Evolutionary conservation across 768 basidiomycete genomes (phyloP).

Genomic region (Russula sp.): DNA sequence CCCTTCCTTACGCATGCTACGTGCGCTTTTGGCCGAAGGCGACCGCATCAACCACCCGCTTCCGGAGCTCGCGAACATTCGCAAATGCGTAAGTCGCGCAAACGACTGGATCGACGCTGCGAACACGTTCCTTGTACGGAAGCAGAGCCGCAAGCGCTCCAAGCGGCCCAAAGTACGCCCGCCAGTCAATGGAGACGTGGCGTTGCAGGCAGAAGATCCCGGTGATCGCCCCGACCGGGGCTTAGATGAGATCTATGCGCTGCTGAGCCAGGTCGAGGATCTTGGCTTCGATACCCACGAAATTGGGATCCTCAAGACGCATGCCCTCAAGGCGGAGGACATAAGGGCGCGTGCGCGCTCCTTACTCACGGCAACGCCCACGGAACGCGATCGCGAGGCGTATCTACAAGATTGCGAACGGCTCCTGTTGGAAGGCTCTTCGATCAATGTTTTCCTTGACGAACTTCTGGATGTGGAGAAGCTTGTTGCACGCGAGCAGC

Average conservation of each 20-base stretch:
- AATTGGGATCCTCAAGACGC: slow-evolving; percentile 46
- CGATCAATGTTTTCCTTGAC: slow-evolving; percentile 78
- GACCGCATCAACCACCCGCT: slow-evolving; percentile 77
- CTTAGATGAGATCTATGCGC: slow-evolving; percentile 60
- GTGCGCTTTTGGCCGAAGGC: slow-evolving; percentile 80
- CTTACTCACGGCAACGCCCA: slow-evolving; percentile 42
- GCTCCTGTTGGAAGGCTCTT: slow-evolving; percentile 61
- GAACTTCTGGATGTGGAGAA: slow-evolving; percentile 73
- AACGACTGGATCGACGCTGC: slow-evolving; percentile 88
- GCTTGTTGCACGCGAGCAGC: slow-evolving; percentile 73
- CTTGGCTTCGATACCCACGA: slow-evolving; percentile 86
- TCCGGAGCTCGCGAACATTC: slow-evolving; percentile 62
- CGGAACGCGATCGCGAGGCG: slow-evolving; percentile 44
- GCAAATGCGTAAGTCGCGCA: slow-evolving; percentile 73
- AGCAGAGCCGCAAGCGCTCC: slow-evolving; percentile 72
- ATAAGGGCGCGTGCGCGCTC: slow-evolving; percentile 49
- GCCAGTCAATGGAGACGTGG: slow-evolving; percentile 33
- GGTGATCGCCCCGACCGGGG: slow-evolving; percentile 66
- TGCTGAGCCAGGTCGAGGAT: slow-evolving; percentile 65
- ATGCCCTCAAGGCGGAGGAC: slow-evolving; percentile 61
- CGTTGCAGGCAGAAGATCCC: slow-evolving; percentile 45
- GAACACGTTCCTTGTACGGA: slow-evolving; percentile 70
- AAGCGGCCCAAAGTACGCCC: slow-evolving; percentile 49
- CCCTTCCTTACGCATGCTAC: slow-evolving; percentile 70
- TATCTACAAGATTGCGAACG: slow-evolving; percentile 67